A percentile compares a stretch with the other conserved stretches of the same genome.
Evolutionary conservation across 31 red algal genomes (phyloP).

Genomic region (Odonthalia washingtoniensis): DNA sequence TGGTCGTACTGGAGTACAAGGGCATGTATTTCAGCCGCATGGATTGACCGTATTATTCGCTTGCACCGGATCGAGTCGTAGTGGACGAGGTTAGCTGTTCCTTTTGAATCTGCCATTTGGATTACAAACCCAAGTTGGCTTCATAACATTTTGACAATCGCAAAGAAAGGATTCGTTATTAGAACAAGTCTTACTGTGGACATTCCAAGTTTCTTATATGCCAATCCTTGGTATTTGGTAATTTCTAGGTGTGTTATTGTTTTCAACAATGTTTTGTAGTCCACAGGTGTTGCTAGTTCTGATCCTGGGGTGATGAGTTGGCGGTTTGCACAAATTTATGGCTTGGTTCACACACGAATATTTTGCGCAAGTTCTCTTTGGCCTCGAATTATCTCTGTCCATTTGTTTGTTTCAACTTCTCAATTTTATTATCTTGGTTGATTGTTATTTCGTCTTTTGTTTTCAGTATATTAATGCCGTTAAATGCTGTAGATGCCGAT

Average conservation of each 20-base stretch:
- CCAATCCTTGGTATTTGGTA: not conserved
- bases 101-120: not conserved
- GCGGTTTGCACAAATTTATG: constrained; percentile 20
- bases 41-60: not conserved
- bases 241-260: constrained; percentile 1
- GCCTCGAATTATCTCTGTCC: constrained; percentile 3
- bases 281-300: not conserved
- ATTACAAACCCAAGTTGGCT: not conserved
- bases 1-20: not conserved
- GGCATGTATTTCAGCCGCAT: not conserved
- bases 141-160: not conserved
- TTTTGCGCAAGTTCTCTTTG: constrained; percentile 29
- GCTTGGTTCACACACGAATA: constrained; percentile 19
- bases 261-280: constrained; percentile 8
- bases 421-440: constrained; percentile 31
- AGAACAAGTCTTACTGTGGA: not conserved
- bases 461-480: not conserved
- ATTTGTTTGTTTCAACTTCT: not conserved
- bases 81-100: not conserved
- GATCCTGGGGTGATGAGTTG: not conserved
- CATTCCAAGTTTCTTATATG: not conserved
- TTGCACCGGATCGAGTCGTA: not conserved
- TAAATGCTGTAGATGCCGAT: not conserved
- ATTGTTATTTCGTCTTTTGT: not conserved
- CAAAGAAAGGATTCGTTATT: constrained; percentile 16